Conservation (phyloP, 164 flowering plant species). For the Vitis cinerea region DNA sequence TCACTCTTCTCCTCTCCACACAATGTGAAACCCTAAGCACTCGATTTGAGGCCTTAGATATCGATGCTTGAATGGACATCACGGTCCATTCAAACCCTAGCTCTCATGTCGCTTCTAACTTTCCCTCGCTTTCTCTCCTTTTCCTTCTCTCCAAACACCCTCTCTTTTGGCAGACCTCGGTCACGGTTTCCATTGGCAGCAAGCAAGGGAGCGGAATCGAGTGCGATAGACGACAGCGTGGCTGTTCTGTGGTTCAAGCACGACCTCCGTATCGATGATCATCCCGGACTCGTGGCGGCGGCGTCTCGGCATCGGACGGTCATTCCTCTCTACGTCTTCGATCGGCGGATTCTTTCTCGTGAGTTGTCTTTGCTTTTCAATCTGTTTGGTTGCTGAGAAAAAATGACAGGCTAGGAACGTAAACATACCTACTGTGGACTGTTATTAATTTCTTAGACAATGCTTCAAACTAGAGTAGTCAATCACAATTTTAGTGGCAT, state of each 20-base stretch:
- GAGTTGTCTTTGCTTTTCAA: constrained; percentile 13
- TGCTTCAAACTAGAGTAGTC: too few relatives aligned
- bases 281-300: constrained; percentile 69
- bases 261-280: constrained; percentile 85
- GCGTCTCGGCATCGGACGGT: constrained; percentile 46
- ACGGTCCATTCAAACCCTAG: too few relatives aligned
- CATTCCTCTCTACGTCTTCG: constrained; percentile 80
- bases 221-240: constrained; percentile 17
- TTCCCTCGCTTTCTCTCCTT: constrained; percentile 24
- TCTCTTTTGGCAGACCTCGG: constrained; percentile 4
- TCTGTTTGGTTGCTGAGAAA: background rate
- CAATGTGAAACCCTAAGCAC: background rate
- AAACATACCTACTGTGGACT: too few relatives aligned
- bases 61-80: constrained; percentile 14
- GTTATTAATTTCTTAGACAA: too few relatives aligned
- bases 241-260: constrained; percentile 89
- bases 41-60: background rate
- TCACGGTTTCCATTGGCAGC: background rate
- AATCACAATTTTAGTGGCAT: too few relatives aligned
- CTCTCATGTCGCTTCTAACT: constrained; percentile 21
- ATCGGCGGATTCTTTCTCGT: constrained; percentile 80
- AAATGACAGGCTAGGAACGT: background rate
- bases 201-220: constrained; percentile 5
- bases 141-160: constrained; percentile 6
- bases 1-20: too few relatives aligned